phyloP scores from a whole-genome alignment of 768 basidiomycete species.

The Lactarius evosmus region DNA sequence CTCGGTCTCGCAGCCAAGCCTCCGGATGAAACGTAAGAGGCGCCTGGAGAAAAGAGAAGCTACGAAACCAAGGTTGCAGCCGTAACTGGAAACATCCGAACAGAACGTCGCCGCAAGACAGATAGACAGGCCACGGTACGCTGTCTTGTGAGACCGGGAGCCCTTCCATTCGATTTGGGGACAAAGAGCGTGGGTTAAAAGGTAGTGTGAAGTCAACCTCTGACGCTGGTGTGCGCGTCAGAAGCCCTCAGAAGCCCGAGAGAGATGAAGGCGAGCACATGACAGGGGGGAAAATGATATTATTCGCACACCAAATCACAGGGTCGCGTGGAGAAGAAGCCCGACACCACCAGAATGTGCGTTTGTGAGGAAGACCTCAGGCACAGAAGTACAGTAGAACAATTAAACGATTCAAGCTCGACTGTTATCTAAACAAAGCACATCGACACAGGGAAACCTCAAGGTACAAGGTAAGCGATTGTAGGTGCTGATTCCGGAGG shows the following conservation, averaged over 20 bases:
- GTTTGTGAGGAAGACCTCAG: background rate
- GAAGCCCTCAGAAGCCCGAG: constrained; percentile 8
- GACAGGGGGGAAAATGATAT: constrained; percentile 14
- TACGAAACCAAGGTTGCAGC: background rate
- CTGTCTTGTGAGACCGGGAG: constrained; percentile 6
- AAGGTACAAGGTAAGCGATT: background rate
- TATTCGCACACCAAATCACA: constrained; percentile 20
- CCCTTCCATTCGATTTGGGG: constrained; percentile 27
- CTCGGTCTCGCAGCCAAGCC: constrained; percentile 18
- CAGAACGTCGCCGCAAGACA: constrained; percentile 5
- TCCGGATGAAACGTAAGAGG: constrained; percentile 20
- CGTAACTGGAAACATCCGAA: constrained; percentile 11
- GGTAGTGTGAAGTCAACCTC: constrained; percentile 9
- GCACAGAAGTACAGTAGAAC: constrained; percentile 2
- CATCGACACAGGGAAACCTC: background rate
- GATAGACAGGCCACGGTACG: constrained; percentile 2
- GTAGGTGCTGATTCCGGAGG: background rate
- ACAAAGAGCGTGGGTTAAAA: constrained; percentile 28
- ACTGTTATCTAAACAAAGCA: background rate
- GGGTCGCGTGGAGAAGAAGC: constrained; percentile 14
- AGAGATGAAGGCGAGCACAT: constrained; percentile 18
- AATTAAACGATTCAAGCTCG: background rate
- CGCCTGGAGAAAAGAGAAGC: background rate
- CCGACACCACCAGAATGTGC: constrained; percentile 5
- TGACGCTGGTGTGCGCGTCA: constrained; percentile 23